Evolutionary conservation across 345 rosid genomes (phyloP).

Genomic region (rapeseed (Brassica napus)): DNA sequence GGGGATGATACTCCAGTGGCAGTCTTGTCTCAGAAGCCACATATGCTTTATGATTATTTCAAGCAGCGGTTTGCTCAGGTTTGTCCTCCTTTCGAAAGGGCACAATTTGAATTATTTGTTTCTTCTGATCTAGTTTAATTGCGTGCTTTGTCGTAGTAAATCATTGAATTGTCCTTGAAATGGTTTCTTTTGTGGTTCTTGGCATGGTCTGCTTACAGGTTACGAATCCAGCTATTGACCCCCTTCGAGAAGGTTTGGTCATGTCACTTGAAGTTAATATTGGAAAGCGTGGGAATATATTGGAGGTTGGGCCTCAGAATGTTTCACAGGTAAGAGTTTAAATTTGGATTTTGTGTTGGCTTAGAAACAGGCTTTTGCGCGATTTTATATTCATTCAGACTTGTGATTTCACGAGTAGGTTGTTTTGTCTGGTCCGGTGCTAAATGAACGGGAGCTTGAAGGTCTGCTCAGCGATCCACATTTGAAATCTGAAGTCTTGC

Average conservation of each 20-base stretch:
- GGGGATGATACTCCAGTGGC: conserved; percentile 96
- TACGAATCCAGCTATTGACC: conserved; percentile 98
- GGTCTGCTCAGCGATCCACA: conserved; percentile 68
- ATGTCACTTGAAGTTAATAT: conserved; percentile 97
- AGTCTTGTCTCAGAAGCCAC: conserved; percentile 84
- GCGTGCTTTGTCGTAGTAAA: not conserved
- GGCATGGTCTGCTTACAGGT: conserved; percentile 53
- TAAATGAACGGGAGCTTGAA: conserved; percentile 96
- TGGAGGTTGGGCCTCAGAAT: conserved; percentile 94
- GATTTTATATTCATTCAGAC: conserved; percentile 11
- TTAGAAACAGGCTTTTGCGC: conserved; percentile 10
- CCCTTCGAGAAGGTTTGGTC: conserved; percentile 95
- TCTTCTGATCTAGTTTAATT: conserved; percentile 1
- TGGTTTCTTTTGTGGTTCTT: conserved; percentile 16
- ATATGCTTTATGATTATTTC: conserved; percentile 95
- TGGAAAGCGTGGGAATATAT: conserved; percentile 92
- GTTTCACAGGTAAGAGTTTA: conserved; percentile 71
- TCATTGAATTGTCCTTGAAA: conserved; percentile 16
- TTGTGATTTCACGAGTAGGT: conserved; percentile 53
- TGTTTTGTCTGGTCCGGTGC: conserved; percentile 78
- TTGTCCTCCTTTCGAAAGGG: conserved; percentile 27
- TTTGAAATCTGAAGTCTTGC: conserved; percentile 65
- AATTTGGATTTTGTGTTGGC: conserved; percentile 15
- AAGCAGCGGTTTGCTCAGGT: conserved; percentile 99
- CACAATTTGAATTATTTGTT: not conserved